Evolutionary conservation across 1,284 basidiomycete species (phyloP), one percentile per base, ranked within the genome.

Genomic region (Dichomitus squalens): DNA sequence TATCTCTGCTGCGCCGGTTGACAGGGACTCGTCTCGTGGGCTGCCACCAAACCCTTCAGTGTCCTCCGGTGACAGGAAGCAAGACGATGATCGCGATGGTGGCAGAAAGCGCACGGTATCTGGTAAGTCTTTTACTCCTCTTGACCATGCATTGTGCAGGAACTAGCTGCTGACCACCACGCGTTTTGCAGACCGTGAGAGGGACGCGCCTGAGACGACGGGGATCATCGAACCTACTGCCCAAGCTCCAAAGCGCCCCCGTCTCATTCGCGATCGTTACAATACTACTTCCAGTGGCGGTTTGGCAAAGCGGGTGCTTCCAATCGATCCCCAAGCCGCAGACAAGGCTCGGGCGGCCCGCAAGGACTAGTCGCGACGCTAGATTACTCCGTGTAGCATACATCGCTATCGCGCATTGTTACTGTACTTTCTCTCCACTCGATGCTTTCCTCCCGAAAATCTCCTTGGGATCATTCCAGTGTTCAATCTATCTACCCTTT

Each of bases 51-150:
- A 72, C 43, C 74, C 77, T 11, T 68, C 55, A 16, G 52, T 49
- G 14, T 33, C 33, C 16, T 29, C 49, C 20, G 44, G 55, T 31
- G 64, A 54, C 50, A 61, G 47, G 57, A 61, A 41, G 55, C 58
- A 72, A 71, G 82, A 85, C n/a, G 86, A 89, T 21, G 87, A 88
- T 27, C 79, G 82, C 49, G 87, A 88, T 59, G 80, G 72, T 57
- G 58, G 66, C 27, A 79, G 87, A 66, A 92, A 92, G 73, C 81
- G 89, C 54, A 84, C 85, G 6, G 70, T 78, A 40, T 81, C 86
- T 69, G 89, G 88, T 90, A 73, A 64, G 81, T 73, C 36, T 18
- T 47, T 41, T 34, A 3, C 7, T 47, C 27, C 18, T 12, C 46
- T 27, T 12, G 44, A 16, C 11, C 21, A 8, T 23, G 18, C n/a